Evolutionary conservation across 805 yeast genomes (phyloP), one percentile per base, ranked within the genome.

Genomic region (Yamadazyma akitaensis): DNA sequence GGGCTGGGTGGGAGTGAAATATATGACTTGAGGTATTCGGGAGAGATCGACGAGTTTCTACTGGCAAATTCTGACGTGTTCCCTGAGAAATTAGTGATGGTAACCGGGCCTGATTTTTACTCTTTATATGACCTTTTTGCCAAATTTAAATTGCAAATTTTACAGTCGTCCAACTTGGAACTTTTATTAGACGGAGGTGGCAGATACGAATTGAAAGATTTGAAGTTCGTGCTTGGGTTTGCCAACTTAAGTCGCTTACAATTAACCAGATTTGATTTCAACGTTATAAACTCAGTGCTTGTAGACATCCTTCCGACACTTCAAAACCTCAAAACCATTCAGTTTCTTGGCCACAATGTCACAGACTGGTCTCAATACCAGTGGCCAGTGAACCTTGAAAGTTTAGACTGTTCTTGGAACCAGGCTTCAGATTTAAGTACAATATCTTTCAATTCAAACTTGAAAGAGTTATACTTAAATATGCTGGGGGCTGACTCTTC

Each of bases 361-460:
- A 41, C 48, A 5, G 49, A 62, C 39, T 70, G 74, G 74, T 44
- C 61, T 0, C 46, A 43, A 2, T 53, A 61, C 11, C 21, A 16
- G 2, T 55, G 68, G n/a, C 74, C 74, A 0, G 44, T 47, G 0
- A 53, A 43, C 21, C 50, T 68, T 30, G 46, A 40, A 11, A 62
- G 62, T 38, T 48, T 70, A 32, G 74, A 69, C 46, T 41, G 62
- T n/a, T 69, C 74, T 10, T 70, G 75, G 75, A 56, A 56, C 25
- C 51, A 56, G 2, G 46, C 37, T 8, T 54, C 61, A 2, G 57
- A 63, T 37, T 51, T 64, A n/a, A 37, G 48, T 13, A 57, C 66
- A 0, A 48, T 70, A 14, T 42, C 63, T 1, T 31, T 47, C 24
- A 70, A 69, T 1, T 48, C 46, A 5, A 41, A 53, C 2, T 45